Evolutionary conservation across 768 basidiomycete genomes (phyloP).

Genomic region (Thelephora aurantiotincta): DNA sequence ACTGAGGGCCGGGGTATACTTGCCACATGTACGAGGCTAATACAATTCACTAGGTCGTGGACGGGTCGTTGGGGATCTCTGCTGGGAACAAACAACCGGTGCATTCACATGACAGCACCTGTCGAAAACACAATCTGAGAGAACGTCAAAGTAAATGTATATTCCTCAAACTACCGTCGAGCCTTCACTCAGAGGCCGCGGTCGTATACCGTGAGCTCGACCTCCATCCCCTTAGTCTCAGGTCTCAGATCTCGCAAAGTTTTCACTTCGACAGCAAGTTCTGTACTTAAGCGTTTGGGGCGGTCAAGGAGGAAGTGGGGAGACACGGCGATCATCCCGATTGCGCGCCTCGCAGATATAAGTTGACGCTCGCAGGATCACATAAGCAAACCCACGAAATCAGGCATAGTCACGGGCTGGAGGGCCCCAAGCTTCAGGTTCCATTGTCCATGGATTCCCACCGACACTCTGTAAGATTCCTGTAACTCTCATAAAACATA

Average conservation of each 20-base stretch:
- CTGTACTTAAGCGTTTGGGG: conserved; percentile 6
- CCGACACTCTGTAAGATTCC: too few relatives aligned
- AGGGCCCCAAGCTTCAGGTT: too few relatives aligned
- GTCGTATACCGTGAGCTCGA: conserved; percentile 35
- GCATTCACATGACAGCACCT: conserved; percentile 46
- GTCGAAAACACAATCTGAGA: conserved; percentile 41
- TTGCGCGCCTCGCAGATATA: too few relatives aligned
- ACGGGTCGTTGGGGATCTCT: neutral
- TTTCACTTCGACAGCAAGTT: conserved; percentile 39
- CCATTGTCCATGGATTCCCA: too few relatives aligned
- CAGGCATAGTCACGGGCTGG: too few relatives aligned
- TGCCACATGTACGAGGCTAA: neutral
- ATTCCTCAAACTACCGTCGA: too few relatives aligned
- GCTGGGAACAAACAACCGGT: conserved; percentile 23
- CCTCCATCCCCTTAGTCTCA: conserved; percentile 28
- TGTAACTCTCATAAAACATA: too few relatives aligned
- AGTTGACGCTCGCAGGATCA: too few relatives aligned
- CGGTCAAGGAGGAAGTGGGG: neutral
- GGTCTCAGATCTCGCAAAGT: conserved; percentile 28
- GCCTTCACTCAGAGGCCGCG: neutral
- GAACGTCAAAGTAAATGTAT: conserved; percentile 47
- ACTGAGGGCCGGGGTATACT: neutral
- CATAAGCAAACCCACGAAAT: too few relatives aligned
- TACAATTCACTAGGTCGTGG: neutral
- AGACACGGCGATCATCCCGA: too few relatives aligned